Base-by-base conservation (phyloP, 495 filamentous ascomycete species). In the Aspergillus hancockii region DNA sequence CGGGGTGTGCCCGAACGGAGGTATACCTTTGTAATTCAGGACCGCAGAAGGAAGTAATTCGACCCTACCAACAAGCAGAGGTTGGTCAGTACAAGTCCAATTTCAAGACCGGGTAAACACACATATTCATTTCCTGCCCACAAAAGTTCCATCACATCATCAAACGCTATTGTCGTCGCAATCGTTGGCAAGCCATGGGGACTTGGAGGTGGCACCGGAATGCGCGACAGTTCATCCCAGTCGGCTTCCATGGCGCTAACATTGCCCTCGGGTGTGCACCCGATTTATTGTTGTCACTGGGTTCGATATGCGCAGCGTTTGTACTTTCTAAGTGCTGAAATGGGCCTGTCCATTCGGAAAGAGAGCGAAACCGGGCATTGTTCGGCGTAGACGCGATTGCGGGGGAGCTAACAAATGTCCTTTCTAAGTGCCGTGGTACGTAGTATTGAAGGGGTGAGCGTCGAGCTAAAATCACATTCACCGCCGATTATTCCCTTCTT, bases 121-220 rank as follows among this genome's bases (percentile, higher is more conserved):
- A 95, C 92, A 79, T 85, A 89, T 76, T 92, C 89, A 72, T 92
- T 93, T 13, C 94, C 94, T 10, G 85, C 82, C 94, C 95, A 98
- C 60, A 98, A 71, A 31, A 98, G 83, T 71, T 98, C 94, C 69
- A 93, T 86, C 45, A 83, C 79, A 58, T 87, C 87, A 68, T 99
- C 94, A 68, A 98, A 98, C 22, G 90, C 88, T 60, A 96, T 75
- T 10, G 90, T 84, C 6, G 87, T 85, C 54, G 85, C 83, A 46
- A 84, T 80, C n/a, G 88, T 85, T 4, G 87, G 80, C 62, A 86
- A 67, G 31, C 78, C 80, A 71, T 87, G 83, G 60, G 79, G 69
- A 54, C 79, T 83, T 50, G 88, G 85, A 58, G 87, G 83, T 55
- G 88, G 88, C 70, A 90, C 81, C 61, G 82, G 79, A 70, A 90